Evolutionary conservation across 306 rosid species (phyloP).

Genomic region (Cucumis hystrix): DNA sequence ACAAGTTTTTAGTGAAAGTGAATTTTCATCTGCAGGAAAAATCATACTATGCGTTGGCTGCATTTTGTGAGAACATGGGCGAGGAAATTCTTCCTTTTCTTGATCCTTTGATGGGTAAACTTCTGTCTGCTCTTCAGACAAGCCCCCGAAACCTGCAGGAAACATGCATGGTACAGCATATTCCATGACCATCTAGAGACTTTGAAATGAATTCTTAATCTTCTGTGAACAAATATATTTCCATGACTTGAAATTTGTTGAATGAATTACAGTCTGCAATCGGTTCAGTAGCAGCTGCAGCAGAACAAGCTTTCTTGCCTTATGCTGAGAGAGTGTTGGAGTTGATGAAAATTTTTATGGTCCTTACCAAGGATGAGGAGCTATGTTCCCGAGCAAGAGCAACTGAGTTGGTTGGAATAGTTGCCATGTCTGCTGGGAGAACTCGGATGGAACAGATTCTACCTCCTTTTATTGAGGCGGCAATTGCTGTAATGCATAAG

Average conservation of each 20-base stretch:
- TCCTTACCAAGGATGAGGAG: conserved; percentile 81
- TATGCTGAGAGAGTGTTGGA: conserved; percentile 94
- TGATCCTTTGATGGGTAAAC: conserved; percentile 84
- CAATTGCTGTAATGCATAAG: conserved; percentile 58
- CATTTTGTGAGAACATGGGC: conserved; percentile 97
- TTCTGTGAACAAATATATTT: neutral
- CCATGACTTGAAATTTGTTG: neutral
- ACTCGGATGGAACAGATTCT: conserved; percentile 79
- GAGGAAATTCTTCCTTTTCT: conserved; percentile 92
- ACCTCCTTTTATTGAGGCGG: conserved; percentile 87
- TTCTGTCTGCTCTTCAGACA: conserved; percentile 71
- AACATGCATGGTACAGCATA: conserved; percentile 83
- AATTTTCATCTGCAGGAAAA: conserved; percentile 55
- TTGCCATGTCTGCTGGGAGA: conserved; percentile 96
- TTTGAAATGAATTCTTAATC: neutral
- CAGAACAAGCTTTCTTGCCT: conserved; percentile 90
- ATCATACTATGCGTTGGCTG: conserved; percentile 97
- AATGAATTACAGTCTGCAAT: conserved; percentile 76
- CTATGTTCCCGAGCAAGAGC: conserved; percentile 95
- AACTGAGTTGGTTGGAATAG: conserved; percentile 93
- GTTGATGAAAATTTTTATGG: conserved; percentile 89
- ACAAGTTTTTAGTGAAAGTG: conserved; percentile 13
- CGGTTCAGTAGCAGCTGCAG: conserved; percentile 94
- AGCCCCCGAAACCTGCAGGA: conserved; percentile 83
- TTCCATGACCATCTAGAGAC: neutral